Percentiles rank a stretch among this genome's conserved stretches.
These are phyloP conservation scores for Adansonia grandidieri DNA, from an alignment of 441 rosid genomes.

Conservation along the genomic window DNA sequence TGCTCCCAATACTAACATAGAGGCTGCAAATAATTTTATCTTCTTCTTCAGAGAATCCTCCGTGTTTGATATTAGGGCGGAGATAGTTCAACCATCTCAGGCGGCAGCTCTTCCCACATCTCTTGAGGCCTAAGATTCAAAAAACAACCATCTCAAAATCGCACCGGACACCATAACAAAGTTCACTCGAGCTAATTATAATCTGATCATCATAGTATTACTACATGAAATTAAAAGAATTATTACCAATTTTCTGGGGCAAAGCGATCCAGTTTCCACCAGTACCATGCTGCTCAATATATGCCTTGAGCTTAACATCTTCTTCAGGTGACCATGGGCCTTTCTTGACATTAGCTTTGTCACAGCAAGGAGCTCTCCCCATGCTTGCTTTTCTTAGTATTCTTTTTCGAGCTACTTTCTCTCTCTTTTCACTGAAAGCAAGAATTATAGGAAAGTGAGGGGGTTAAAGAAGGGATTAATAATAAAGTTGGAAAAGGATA, in stretches of 20 bases:
- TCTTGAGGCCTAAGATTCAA: conserved; percentile 42
- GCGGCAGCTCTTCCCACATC: conserved; percentile 63
- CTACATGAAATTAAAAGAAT: background rate
- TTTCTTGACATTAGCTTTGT: conserved; percentile 55
- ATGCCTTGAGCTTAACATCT: conserved; percentile 52
- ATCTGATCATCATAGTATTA: background rate
- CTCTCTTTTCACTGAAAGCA: conserved; percentile 23
- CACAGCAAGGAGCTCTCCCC: conserved; percentile 62
- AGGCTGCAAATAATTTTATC: conserved; percentile 47
- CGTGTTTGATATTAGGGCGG: conserved; percentile 53
- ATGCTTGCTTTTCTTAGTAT: conserved; percentile 19
- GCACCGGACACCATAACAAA: background rate
- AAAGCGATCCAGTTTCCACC: conserved; percentile 58
- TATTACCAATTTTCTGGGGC: conserved; percentile 51
- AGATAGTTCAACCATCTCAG: conserved; percentile 59
- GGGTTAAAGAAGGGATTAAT: background rate
- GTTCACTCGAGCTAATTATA: background rate
- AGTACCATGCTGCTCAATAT: conserved; percentile 47
- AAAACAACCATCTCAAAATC: background rate
- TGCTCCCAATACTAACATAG: conserved; percentile 53
- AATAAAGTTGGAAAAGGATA: conserved; percentile 34
- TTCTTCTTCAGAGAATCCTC: conserved; percentile 57
- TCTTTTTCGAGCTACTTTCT: conserved; percentile 21
- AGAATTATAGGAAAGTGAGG: conserved; percentile 36
- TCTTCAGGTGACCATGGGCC: conserved; percentile 64